A percentile compares a stretch with the other conserved stretches of the same genome.
Conservation (phyloP, 176 grass and related monocot species). For the Avena eriantha region DNA sequence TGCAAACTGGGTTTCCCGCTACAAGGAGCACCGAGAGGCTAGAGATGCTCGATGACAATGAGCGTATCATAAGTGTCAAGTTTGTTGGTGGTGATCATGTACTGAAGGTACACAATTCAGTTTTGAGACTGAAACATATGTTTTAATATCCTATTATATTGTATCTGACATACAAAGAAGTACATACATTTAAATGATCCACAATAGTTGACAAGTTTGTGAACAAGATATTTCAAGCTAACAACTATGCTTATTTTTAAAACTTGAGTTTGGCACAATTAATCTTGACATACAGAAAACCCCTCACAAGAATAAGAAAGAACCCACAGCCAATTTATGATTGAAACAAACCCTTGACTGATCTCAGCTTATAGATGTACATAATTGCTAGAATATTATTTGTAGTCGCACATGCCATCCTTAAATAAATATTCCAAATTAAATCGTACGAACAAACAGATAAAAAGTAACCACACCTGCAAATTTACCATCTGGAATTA, state of each 20-base stretch:
- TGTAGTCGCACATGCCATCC: too few relatives aligned
- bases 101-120: conserved; percentile 63
- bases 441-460: neutral
- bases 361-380: neutral
- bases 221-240: neutral
- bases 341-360: neutral
- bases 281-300: neutral
- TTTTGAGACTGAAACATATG: neutral
- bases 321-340: neutral
- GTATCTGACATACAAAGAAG: neutral
- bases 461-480: neutral
- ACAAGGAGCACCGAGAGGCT: conserved; percentile 76
- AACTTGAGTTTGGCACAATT: neutral
- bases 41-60: conserved; percentile 75
- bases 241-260: neutral
- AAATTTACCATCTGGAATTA: neutral
- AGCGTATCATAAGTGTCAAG: conserved; percentile 71
- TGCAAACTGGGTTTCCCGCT: conserved; percentile 75
- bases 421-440: neutral
- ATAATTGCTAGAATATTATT: neutral
- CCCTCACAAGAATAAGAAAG: neutral
- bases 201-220: neutral
- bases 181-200: neutral
- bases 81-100: conserved; percentile 80
- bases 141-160: neutral